Percentiles rank a stretch among this genome's conserved stretches.
These are phyloP conservation scores for Rhodotorula sphaerocarpa DNA, from an alignment of 768 basidiomycete genomes.

Conservation along the genomic window DNA sequence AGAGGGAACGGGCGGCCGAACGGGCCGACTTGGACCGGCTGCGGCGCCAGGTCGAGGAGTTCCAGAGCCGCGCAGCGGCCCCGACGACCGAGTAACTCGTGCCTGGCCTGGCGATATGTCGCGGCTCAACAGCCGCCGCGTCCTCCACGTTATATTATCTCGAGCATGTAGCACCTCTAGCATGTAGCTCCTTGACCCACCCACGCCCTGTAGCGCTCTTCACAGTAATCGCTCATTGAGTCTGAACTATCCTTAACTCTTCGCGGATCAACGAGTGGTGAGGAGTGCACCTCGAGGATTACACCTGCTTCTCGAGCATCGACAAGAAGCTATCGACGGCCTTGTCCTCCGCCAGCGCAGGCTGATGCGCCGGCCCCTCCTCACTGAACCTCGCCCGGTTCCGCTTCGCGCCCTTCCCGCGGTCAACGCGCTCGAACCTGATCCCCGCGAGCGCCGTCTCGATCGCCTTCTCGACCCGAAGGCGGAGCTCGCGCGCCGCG, in stretches of 20 bases:
- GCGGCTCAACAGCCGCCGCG: too few species aligned
- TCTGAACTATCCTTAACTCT: too few species aligned
- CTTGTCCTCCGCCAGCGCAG: background rate
- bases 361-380: too few species aligned
- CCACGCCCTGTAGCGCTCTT: too few species aligned
- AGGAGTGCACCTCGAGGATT: too few species aligned
- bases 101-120: too few species aligned
- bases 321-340: background rate
- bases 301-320: background rate
- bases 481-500: conserved; percentile 53
- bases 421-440: conserved; percentile 22
- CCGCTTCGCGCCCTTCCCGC: conserved; percentile 13
- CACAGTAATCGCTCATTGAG: too few species aligned
- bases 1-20: conserved; percentile 15
- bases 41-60: conserved; percentile 20
- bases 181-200: too few species aligned
- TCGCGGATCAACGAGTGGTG: too few species aligned
- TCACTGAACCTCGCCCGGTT: conserved; percentile 14
- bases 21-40: conserved; percentile 27
- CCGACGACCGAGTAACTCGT: conserved; percentile 5
- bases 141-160: too few species aligned
- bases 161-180: too few species aligned
- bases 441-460: conserved; percentile 50
- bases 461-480: conserved; percentile 58
- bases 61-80: too few species aligned